These are phyloP conservation scores for Elasticomyces elasticus DNA, from an alignment of 495 filamentous ascomycete species.

Conservation along the genomic window DNA sequence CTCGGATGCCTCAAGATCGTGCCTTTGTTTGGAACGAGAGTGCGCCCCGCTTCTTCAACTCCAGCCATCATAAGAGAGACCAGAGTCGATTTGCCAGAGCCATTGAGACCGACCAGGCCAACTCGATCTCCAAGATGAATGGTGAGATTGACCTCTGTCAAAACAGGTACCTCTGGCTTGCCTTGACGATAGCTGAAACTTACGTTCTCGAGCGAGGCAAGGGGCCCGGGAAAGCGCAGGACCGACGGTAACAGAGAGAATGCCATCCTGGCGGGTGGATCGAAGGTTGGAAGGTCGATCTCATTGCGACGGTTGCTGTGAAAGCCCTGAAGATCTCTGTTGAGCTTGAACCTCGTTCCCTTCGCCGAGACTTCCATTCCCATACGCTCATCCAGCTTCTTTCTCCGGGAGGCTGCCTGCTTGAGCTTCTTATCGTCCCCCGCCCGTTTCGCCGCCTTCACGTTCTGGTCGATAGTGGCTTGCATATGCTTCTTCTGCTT, in stretches of 20 bases:
- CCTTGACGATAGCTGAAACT: constrained; percentile 44
- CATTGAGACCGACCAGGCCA: constrained; percentile 64
- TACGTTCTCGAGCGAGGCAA: constrained; percentile 59
- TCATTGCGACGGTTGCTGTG: constrained; percentile 46
- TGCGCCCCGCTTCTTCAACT: constrained; percentile 25
- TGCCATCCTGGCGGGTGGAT: constrained; percentile 45
- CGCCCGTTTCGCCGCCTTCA: constrained; percentile 57
- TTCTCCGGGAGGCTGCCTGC: constrained; percentile 67
- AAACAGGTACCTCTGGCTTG: constrained; percentile 32
- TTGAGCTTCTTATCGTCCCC: constrained; percentile 72
- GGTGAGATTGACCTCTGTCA: constrained; percentile 53
- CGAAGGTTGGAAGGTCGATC: constrained; percentile 61
- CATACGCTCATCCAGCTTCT: constrained; percentile 70
- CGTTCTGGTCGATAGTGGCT: constrained; percentile 58
- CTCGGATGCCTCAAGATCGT: constrained; percentile 53
- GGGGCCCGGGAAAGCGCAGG: constrained; percentile 61
- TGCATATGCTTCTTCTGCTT: constrained; percentile 67
- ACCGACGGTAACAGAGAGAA: constrained; percentile 50
- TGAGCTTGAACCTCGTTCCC: constrained; percentile 68
- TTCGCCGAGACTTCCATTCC: constrained; percentile 61
- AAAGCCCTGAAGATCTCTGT: constrained; percentile 56
- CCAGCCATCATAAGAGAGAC: constrained; percentile 46
- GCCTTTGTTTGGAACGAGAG: constrained; percentile 39
- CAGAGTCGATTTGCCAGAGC: constrained; percentile 64
- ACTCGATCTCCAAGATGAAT: constrained; percentile 61